Conservation (phyloP, 441 rosid species). For the Populus hybrid region DNA sequence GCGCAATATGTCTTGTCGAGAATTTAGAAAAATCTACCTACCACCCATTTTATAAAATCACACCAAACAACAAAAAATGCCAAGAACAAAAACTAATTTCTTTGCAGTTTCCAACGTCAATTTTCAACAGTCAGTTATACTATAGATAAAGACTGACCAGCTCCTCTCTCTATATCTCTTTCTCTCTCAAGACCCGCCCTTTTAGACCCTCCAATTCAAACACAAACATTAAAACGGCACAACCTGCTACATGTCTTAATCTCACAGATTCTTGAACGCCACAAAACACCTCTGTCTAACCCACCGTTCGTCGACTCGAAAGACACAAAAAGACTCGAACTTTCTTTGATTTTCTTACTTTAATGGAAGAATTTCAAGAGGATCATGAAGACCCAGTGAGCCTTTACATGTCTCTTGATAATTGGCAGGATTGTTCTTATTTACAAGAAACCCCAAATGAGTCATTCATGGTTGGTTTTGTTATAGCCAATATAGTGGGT, state of each 20-base stretch:
- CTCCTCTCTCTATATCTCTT: background rate
- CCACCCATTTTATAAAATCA: background rate
- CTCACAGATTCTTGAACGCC: conserved; percentile 1
- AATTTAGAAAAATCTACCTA: background rate
- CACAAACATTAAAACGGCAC: background rate
- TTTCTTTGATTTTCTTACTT: background rate
- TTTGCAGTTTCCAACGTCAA: background rate
- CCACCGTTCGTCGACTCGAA: background rate
- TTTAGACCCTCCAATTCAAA: conserved; percentile 15
- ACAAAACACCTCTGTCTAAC: background rate
- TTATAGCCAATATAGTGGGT: conserved; percentile 74
- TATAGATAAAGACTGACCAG: background rate
- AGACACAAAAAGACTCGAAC: background rate
- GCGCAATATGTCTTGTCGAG: background rate
- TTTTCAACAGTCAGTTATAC: background rate
- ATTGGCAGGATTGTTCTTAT: conserved; percentile 18
- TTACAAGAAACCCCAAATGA: conserved; percentile 34
- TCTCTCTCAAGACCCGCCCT: conserved; percentile 13
- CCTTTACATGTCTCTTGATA: conserved; percentile 26
- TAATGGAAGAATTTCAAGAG: conserved; percentile 26
- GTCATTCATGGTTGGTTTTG: conserved; percentile 62
- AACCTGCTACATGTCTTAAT: background rate
- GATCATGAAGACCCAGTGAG: conserved; percentile 29
- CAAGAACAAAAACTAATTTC: background rate
- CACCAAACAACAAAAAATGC: background rate